Evolutionary conservation across 805 yeast genomes (phyloP), one percentile per base, ranked within the genome.

Genomic region (Ogataea trehaloabstinens): DNA sequence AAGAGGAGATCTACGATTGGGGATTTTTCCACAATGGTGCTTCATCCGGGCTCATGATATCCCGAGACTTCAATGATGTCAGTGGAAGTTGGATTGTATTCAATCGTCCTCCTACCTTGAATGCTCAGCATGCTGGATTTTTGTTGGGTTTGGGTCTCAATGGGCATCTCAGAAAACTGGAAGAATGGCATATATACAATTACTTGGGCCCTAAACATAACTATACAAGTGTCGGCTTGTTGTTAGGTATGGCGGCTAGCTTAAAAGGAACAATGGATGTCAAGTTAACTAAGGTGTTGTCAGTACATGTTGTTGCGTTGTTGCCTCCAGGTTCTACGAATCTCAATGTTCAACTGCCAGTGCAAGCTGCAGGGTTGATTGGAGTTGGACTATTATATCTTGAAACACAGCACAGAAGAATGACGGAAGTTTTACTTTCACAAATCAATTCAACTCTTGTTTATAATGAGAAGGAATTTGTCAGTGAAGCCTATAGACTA

Each of bases 161-260:
- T 61, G 98, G 98, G 0, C 96, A 90, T 56, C 64, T 93, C 51
- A 79, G 75, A 40, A 71, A 73, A 29, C 64, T 93, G 19, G 98
- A 91, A 53, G 96, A 93, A 59, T 93, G 98, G 97, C 96, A 90
- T 56, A 85, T 91, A 21, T 93, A 88, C 59, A 90, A 91, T 55
- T 89, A 88, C 49, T 65, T 93, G 37, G 95, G 96, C 0, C 95
- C 96, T 0, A 90, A 93, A 48, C 88, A 86, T 52, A 76, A 83
- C 3, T 74, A 74, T 28, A 86, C 95, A 0, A 86, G 95, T 58
- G 81, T 89, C 24, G 98, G 97, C 0, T 67, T 93, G 31, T 65
- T 93, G 24, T 63, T 93, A 13, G 99, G 99, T 1, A 83, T 91
- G 87, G 80, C 96, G 15, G 96, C 96, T 0, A 86, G 96, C 61